Base-by-base conservation (phyloP, 1,284 basidiomycete species). In the Sparassis latifolia region DNA sequence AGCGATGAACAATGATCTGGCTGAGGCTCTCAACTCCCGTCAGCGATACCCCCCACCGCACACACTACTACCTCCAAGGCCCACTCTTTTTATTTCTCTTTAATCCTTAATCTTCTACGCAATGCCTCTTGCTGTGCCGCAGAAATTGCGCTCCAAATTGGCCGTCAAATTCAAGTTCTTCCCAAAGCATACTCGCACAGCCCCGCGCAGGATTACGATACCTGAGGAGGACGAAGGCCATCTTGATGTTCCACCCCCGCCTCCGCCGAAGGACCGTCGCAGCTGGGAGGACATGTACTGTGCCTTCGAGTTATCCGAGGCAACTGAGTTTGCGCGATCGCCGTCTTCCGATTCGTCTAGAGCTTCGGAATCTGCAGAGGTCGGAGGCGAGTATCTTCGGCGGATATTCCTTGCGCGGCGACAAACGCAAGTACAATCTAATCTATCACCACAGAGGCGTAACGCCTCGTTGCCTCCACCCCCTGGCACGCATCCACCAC, bases 71-170 rank as follows among this genome's bases (percentile, higher is more conserved):
- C 20, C 20, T 20, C 20, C 20, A 20, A 20, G 20, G 20, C 20
- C 20, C 20, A 20, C 20, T 20, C 33, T 43, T 33, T 44, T 45
- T 47, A 33, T 48, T 47, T 47, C 47, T 33, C 12, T 48, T 20
- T 37, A 27, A 32, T 50, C 39, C 33, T 38, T 42, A 33, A 49
- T 52, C 46, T 38, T 41, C 44, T 20, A 6, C 35, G 35, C 35
- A 12, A 37, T 37, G 35, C 35, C 35, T 12, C 12, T 12, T 12
- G 7, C 35, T 12, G 35, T 32, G 37, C 47, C 57, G 2, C 51
- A 47, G 47, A 61, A 61, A 48, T 52, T 59, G 39, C 56, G 60
- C 32, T 55, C 60, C 10, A 61, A 59, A 47, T 39, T 61, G 47
- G 58, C 56, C 37, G 20, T 52, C 54, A 54, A 52, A 33, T 33